Conservation (phyloP, 2,329 filamentous ascomycete genomes). For the Ophiobolus disseminans region DNA sequence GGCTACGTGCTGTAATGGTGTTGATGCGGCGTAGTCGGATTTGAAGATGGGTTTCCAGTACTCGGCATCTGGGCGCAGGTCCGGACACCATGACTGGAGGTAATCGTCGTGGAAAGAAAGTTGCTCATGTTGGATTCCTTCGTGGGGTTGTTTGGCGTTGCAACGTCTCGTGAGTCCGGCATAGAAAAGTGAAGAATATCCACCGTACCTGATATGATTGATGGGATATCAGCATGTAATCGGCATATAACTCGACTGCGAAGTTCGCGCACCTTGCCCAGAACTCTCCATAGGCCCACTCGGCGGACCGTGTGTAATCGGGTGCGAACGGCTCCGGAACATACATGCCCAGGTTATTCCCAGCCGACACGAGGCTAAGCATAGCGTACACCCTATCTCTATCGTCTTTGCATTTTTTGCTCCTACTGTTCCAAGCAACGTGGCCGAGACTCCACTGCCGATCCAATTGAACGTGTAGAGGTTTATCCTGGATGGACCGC, state of each 20-base stretch:
- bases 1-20: not conserved
- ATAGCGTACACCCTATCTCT: constrained; percentile 4
- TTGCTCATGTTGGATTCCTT: not conserved
- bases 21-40: constrained; percentile 1
- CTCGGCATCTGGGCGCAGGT: not conserved
- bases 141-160: not conserved
- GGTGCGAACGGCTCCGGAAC: not conserved
- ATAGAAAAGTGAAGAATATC: constrained; percentile 1
- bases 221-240: not conserved
- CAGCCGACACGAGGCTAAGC: not conserved
- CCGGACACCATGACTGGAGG: constrained; percentile 3
- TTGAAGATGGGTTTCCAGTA: constrained; percentile 3
- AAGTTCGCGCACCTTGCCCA: not conserved
- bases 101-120: not conserved
- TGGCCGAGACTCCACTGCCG: not conserved
- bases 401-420: constrained; percentile 1
- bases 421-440: not conserved
- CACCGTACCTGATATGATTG: constrained; percentile 4
- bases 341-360: not conserved
- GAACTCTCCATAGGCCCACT: constrained; percentile 5
- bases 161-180: constrained; percentile 4
- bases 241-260: not conserved
- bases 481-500: not conserved
- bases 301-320: constrained; percentile 2
- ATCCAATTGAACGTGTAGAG: not conserved